Conservation (phyloP, 106 monocot species). For the Gastrodia elata region DNA sequence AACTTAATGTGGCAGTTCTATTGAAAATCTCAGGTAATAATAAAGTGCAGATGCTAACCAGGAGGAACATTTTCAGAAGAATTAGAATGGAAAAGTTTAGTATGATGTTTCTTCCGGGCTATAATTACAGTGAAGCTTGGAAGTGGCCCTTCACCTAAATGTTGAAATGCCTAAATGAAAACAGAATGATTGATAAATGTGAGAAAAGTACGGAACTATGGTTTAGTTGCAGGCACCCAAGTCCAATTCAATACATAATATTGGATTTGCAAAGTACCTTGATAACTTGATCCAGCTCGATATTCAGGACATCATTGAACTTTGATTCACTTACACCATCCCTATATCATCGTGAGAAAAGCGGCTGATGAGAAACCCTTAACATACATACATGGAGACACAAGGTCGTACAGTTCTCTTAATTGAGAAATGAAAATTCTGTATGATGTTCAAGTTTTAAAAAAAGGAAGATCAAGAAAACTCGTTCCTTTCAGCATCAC, state of each 20-base stretch:
- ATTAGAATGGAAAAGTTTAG: conserved; percentile 50
- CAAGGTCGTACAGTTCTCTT: background rate
- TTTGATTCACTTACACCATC: conserved; percentile 81
- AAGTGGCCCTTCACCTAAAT: conserved; percentile 36
- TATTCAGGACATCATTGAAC: conserved; percentile 60
- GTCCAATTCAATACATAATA: background rate
- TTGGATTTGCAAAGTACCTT: conserved; percentile 22
- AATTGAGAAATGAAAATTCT: background rate
- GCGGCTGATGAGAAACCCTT: background rate
- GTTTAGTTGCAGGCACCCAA: background rate
- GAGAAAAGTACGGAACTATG: background rate
- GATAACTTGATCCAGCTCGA: conserved; percentile 64
- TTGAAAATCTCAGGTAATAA: background rate
- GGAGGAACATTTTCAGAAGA: conserved; percentile 65
- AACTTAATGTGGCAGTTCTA: background rate
- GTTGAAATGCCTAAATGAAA: conserved; percentile 50
- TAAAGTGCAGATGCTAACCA: conserved; percentile 18
- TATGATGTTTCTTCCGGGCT: conserved; percentile 75
- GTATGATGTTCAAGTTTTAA: background rate
- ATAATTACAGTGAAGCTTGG: conserved; percentile 66
- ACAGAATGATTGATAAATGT: background rate
- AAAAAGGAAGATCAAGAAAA: background rate
- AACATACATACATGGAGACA: background rate
- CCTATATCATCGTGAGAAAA: conserved; percentile 25
- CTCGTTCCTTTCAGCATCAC: background rate